These are phyloP conservation scores for Pythium graminicola DNA, from an alignment of 352 stramenopile species.

Conservation along the genomic window DNA sequence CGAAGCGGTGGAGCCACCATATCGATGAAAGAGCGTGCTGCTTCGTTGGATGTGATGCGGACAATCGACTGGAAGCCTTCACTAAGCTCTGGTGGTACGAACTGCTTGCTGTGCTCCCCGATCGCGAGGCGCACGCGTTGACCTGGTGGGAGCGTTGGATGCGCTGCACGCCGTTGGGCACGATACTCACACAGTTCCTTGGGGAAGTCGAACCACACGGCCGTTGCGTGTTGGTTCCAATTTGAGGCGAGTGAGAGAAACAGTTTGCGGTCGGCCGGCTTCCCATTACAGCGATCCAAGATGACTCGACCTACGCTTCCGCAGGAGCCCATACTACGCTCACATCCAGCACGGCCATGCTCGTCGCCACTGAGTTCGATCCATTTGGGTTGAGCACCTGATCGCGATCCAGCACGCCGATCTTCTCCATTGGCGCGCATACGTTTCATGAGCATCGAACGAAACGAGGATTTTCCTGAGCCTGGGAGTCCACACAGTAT, in stretches of 20 bases:
- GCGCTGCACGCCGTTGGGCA: slow-evolving; percentile 36
- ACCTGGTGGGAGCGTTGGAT: slow-evolving; percentile 40
- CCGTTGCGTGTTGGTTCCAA: slow-evolving; percentile 51
- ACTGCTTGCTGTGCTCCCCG: slow-evolving; percentile 34
- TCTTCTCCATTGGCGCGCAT: slow-evolving; percentile 9
- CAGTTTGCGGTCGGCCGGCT: slow-evolving; percentile 29
- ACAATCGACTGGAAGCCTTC: slow-evolving; percentile 53
- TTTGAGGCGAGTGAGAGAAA: slow-evolving; percentile 40
- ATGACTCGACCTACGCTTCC: slow-evolving; percentile 26
- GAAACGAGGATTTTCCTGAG: slow-evolving; percentile 59
- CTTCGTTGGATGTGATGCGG: slow-evolving; percentile 43
- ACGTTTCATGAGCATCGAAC: slow-evolving; percentile 37
- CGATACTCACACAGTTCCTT: slow-evolving; percentile 37
- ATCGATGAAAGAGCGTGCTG: slow-evolving; percentile 29
- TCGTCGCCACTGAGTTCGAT: slow-evolving; percentile 49
- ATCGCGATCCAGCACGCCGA: not conserved
- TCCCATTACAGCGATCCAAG: slow-evolving; percentile 54
- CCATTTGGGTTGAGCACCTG: slow-evolving; percentile 16
- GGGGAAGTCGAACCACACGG: slow-evolving; percentile 51
- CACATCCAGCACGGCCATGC: slow-evolving; percentile 32
- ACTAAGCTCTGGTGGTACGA: slow-evolving; percentile 29
- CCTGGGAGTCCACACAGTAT: slow-evolving; percentile 52
- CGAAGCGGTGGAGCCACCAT: slow-evolving; percentile 32
- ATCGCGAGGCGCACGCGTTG: slow-evolving; percentile 37
- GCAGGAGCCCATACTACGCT: slow-evolving; percentile 25